phyloP scores from a whole-genome alignment of 208 protist species.

The Leishmania guyanensis region DNA sequence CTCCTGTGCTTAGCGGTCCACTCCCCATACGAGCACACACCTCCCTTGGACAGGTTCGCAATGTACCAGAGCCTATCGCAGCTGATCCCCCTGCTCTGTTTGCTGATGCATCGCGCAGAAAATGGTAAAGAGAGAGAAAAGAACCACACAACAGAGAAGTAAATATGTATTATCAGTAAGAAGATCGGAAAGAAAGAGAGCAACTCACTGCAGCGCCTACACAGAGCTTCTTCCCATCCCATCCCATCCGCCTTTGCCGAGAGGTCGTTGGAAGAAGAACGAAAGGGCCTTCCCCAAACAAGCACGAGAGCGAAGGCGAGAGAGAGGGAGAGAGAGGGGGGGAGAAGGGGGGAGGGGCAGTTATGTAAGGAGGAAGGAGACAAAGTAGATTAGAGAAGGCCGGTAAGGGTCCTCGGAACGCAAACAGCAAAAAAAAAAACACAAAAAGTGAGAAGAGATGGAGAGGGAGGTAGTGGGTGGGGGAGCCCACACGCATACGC shows the following conservation, averaged over 20 bases:
- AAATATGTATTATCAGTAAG: neutral
- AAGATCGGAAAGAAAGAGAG: neutral
- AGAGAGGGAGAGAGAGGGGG: no score
- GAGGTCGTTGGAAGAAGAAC: no score
- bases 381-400: neutral
- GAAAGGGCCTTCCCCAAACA: no score
- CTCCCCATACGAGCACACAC: neutral
- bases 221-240: no score
- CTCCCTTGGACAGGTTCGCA: neutral
- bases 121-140: neutral
- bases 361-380: neutral
- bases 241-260: no score
- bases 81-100: neutral
- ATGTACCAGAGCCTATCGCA: neutral
- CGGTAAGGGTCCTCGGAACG: neutral
- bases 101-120: neutral
- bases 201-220: neutral
- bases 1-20: neutral
- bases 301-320: no score
- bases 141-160: neutral
- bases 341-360: no score
- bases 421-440: neutral
- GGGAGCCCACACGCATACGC: neutral
- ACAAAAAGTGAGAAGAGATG: neutral
- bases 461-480: neutral